phyloP scores from a whole-genome alignment of 2,329 filamentous ascomycete species.

The Neonectria hederae region DNA sequence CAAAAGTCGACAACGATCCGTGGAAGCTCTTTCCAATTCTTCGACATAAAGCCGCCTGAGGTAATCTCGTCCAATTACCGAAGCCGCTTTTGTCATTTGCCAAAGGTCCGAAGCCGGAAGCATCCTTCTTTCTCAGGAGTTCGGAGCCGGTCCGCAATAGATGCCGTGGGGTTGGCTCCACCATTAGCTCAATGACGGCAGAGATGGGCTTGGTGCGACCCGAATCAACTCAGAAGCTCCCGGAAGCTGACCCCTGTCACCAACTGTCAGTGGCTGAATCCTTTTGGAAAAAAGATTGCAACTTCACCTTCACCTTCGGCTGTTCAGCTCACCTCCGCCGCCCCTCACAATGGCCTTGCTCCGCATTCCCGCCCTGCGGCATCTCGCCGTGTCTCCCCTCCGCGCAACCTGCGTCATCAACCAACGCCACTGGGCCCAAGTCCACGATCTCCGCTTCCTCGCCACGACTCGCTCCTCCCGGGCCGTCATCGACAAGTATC shows the following conservation, averaged over 20 bases:
- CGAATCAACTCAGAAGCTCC: not conserved
- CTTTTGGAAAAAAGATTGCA: constrained; percentile 23
- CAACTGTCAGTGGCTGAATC: constrained; percentile 29
- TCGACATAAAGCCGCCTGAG: not conserved
- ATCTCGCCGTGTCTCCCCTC: constrained; percentile 50
- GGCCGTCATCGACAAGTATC: constrained; percentile 84
- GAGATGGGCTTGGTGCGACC: not conserved
- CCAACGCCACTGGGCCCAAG: constrained; percentile 89
- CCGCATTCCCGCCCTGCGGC: constrained; percentile 59
- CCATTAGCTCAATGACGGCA: constrained; percentile 38
- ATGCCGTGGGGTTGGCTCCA: constrained; percentile 31
- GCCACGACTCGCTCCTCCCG: constrained; percentile 77
- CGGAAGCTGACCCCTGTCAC: constrained; percentile 19
- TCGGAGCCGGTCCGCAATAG: constrained; percentile 2
- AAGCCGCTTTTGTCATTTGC: constrained; percentile 40
- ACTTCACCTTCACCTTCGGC: not conserved
- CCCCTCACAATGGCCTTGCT: constrained; percentile 58
- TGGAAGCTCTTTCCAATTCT: not conserved
- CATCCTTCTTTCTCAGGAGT: constrained; percentile 5
- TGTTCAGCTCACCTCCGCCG: constrained; percentile 4
- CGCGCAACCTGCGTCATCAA: constrained; percentile 48
- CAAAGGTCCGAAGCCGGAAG: constrained; percentile 41
- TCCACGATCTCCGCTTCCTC: constrained; percentile 91
- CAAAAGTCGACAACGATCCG: not conserved
- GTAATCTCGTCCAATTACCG: constrained; percentile 34